phyloP scores from a whole-genome alignment of 2,329 filamentous ascomycete genomes.

The Xylariaceae sp. region DNA sequence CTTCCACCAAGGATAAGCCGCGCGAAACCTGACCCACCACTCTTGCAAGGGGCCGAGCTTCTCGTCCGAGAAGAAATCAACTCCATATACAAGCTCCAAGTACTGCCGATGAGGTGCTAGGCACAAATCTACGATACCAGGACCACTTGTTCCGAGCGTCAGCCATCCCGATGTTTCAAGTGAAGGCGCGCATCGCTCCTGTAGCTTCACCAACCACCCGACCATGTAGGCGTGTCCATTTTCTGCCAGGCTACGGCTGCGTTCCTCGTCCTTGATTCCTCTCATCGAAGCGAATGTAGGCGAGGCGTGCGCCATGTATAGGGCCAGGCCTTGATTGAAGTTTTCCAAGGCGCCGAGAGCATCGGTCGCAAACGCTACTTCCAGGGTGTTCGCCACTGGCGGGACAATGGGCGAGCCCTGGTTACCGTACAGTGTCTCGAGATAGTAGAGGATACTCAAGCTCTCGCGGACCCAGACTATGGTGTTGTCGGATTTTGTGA shows the following conservation, averaged over 20 bases:
- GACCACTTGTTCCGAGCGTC: conserved; percentile 17
- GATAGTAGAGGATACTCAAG: conserved; percentile 15
- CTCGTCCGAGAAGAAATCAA: conserved; percentile 12
- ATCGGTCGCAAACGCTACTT: conserved; percentile 12
- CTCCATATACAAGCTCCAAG: conserved; percentile 16
- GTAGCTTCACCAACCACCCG: conserved; percentile 13
- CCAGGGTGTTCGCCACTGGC: neutral
- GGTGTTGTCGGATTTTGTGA: conserved; percentile 14
- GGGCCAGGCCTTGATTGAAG: conserved; percentile 2
- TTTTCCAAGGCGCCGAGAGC: conserved; percentile 13
- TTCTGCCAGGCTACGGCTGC: conserved; percentile 11
- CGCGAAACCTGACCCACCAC: conserved; percentile 19
- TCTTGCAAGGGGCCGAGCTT: conserved; percentile 10
- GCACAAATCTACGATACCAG: conserved; percentile 18
- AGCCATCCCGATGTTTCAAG: conserved; percentile 19
- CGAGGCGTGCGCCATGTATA: conserved; percentile 17
- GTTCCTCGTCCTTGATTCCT: conserved; percentile 12
- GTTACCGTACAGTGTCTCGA: conserved; percentile 16
- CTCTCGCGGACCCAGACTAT: conserved; percentile 19
- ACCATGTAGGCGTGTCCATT: conserved; percentile 11
- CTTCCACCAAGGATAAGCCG: conserved; percentile 19
- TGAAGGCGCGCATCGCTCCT: conserved; percentile 8
- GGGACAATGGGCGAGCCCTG: conserved; percentile 1
- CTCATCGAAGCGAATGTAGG: conserved; percentile 11
- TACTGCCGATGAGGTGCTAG: conserved; percentile 18